Evolutionary conservation across 768 basidiomycete species (phyloP).

Genomic region (Rhodotorula diobovata): DNA sequence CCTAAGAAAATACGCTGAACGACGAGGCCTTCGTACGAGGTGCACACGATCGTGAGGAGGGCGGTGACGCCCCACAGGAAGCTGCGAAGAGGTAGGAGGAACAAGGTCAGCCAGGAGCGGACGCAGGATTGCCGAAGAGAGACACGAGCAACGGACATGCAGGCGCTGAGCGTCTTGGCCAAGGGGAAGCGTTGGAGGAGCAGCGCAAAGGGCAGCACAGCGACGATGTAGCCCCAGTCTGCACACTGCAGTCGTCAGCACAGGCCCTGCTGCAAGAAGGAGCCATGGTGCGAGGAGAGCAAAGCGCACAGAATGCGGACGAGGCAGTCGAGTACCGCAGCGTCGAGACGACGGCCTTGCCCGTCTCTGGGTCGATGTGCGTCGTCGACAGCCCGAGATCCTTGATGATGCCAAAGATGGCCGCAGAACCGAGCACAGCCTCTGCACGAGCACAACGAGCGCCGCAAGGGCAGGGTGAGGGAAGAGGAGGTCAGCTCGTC

Average conservation of each 20-base stretch:
- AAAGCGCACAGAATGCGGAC: slow-evolving; percentile 16
- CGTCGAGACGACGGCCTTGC: slow-evolving; percentile 15
- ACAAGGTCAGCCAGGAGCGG: neutral
- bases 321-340: slow-evolving; percentile 27
- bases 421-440: slow-evolving; percentile 17
- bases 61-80: slow-evolving; percentile 25
- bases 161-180: slow-evolving; percentile 13
- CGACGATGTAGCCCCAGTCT: slow-evolving; percentile 22
- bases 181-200: slow-evolving; percentile 25
- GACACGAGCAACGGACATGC: slow-evolving; percentile 9
- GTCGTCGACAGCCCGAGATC: slow-evolving; percentile 31
- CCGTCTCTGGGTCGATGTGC: slow-evolving; percentile 18
- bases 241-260: neutral
- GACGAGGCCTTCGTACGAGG: slow-evolving; percentile 29
- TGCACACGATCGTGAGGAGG: slow-evolving; percentile 28
- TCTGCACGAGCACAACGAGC: neutral
- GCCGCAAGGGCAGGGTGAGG: no score
- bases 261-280: neutral
- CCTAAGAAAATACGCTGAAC: slow-evolving; percentile 39
- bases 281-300: neutral
- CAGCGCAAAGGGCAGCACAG: slow-evolving; percentile 27
- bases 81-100: neutral
- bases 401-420: slow-evolving; percentile 34
- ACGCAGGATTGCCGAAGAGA: no score
- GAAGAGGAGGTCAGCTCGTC: neutral